Evolutionary conservation across 768 basidiomycete genomes (phyloP), one percentile per base, ranked within the genome.

Genomic region (Rubroboletus pulcherrimus): DNA sequence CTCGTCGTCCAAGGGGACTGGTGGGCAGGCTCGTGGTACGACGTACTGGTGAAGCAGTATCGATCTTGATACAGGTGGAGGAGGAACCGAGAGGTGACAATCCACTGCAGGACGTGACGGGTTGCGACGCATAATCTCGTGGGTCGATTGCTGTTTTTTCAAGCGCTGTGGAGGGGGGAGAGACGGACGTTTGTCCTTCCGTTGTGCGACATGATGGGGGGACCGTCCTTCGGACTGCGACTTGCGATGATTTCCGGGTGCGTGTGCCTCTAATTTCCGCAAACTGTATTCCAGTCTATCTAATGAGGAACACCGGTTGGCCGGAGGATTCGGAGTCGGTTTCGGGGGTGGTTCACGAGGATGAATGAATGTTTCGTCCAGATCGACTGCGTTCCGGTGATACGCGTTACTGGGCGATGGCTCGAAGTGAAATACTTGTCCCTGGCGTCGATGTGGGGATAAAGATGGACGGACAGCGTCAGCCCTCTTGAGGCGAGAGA

Each of bases 271-370:
- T 38, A 74, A 63, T 44, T 70, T 74, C 21, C 62, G 53, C 42
- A 75, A 51, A 59, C 74, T 75, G 34, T 42, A 49, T 46, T 75
- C 70, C 24, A 74, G 60, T 54, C 70, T 70, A 34, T 70, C 65
- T 21, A 74, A 56, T 10, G 72, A 69, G 24, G 67, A 68, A n/a
- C 60, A 63, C 14, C 68, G 64, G 53, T 66, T 61, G 50, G 55
- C 39, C 5, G 54, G 35, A 12, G 53, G 31, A 14, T 15, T 37
- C n/a, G 29, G 21, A 12, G 51, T 30, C n/a, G 69, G 69, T 41
- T 53, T 60, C 5, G 65, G 68, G 29, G 59, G 67, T 48, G 60
- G 63, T 37, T 56, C 48, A 40, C 56, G 67, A 19, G 56, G 63
- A 44, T 52, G 53, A 29, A 43, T 9, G 48, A 57, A 68, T 37